phyloP scores from a whole-genome alignment of 202 grass and related monocot genomes.

The Zoysia matrella region DNA sequence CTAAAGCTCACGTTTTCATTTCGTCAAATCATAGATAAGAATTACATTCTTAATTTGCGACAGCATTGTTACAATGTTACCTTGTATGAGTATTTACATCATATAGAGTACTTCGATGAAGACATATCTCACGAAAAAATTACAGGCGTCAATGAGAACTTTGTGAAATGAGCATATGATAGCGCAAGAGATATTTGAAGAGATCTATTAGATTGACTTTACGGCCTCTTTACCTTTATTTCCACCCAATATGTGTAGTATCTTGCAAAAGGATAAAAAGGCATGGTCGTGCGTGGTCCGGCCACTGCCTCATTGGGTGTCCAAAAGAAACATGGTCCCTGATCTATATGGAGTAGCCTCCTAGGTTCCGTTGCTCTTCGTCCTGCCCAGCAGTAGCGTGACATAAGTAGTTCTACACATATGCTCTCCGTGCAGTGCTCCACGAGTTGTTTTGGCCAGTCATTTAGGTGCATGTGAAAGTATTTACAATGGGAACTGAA shows the following conservation, averaged over 20 bases:
- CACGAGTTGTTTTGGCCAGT: not conserved
- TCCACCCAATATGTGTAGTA: slow-evolving; percentile 17
- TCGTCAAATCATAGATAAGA: too few relatives aligned
- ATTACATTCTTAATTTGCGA: too few relatives aligned
- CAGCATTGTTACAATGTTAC: too few relatives aligned
- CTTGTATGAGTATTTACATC: too few relatives aligned
- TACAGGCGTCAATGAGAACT: too few relatives aligned
- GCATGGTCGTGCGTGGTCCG: slow-evolving; percentile 40
- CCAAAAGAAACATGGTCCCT: slow-evolving; percentile 57
- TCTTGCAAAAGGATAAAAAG: slow-evolving; percentile 52
- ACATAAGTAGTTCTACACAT: not conserved
- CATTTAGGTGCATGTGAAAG: not conserved
- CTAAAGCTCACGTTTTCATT: too few relatives aligned
- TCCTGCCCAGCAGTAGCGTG: not conserved
- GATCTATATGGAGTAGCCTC: slow-evolving; percentile 50
- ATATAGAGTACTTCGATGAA: too few relatives aligned
- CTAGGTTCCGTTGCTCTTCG: slow-evolving; percentile 45
- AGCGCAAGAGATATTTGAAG: not conserved
- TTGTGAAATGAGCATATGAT: not conserved
- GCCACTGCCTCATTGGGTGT: slow-evolving; percentile 35
- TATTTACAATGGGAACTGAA: not conserved
- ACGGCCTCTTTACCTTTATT: not conserved
- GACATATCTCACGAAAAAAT: too few relatives aligned
- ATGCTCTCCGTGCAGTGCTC: not conserved
- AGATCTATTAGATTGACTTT: not conserved